phyloP scores from a whole-genome alignment of 1,284 basidiomycete species.

The Ceratobasidium sp. region DNA sequence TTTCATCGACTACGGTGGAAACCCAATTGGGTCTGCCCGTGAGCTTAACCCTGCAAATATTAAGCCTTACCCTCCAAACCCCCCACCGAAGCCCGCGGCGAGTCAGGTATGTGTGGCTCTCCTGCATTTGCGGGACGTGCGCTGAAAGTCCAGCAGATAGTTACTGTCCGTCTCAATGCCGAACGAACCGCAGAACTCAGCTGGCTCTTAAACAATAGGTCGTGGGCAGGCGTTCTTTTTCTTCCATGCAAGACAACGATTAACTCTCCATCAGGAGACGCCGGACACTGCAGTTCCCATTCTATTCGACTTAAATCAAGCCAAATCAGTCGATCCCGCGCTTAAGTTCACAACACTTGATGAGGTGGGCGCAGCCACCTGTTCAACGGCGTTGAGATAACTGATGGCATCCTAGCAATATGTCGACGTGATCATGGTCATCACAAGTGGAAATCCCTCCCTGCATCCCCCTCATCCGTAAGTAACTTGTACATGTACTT shows the following conservation, averaged over 20 bases:
- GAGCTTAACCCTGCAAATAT: constrained; percentile 12
- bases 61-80: constrained; percentile 19
- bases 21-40: constrained; percentile 15
- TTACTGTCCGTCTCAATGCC: constrained; percentile 23
- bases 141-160: too few species aligned
- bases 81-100: neutral
- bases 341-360: constrained; percentile 23
- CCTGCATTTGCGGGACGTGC: neutral
- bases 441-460: constrained; percentile 19
- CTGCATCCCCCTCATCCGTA: constrained; percentile 23
- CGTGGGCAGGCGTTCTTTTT: constrained; percentile 11
- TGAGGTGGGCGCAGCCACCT: neutral
- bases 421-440: constrained; percentile 33
- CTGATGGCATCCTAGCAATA: constrained; percentile 12
- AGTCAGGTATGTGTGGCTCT: neutral
- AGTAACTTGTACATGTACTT: too few species aligned
- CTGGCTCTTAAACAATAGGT: constrained; percentile 30
- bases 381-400: neutral
- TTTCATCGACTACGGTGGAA: constrained; percentile 25
- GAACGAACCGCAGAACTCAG: constrained; percentile 5
- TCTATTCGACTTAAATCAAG: neutral
- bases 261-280: neutral
- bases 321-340: neutral
- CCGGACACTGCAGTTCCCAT: neutral
- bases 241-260: too few species aligned